phyloP scores from a whole-genome alignment of 2,329 filamentous ascomycete genomes.

The Venturia oleaginea region DNA sequence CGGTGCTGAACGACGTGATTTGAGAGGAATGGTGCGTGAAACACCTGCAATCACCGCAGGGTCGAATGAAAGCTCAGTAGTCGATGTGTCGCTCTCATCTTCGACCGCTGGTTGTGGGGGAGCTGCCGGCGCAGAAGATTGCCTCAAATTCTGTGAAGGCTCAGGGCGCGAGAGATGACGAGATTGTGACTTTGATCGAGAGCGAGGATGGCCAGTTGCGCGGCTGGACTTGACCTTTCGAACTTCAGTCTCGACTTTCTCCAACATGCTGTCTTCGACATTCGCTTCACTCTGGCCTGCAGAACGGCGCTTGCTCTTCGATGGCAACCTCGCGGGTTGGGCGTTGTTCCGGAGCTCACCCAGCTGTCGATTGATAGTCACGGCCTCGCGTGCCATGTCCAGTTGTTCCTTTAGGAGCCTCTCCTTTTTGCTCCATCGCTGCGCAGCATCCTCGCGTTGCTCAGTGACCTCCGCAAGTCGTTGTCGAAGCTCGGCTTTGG shows the following conservation, averaged over 20 bases:
- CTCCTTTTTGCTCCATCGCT: conserved; percentile 13
- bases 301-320: conserved; percentile 1
- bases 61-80: conserved; percentile 31
- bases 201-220: neutral
- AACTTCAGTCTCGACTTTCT: neutral
- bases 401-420: neutral
- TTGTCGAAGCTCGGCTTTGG: conserved; percentile 10
- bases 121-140: conserved; percentile 13
- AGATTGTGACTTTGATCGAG: conserved; percentile 14
- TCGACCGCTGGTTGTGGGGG: conserved; percentile 14
- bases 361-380: conserved; percentile 8
- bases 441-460: conserved; percentile 3
- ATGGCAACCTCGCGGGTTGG: neutral
- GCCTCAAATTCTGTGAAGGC: conserved; percentile 4
- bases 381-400: conserved; percentile 3
- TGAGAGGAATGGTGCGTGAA: conserved; percentile 1
- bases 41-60: conserved; percentile 10
- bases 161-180: neutral
- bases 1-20: neutral
- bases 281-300: conserved; percentile 5
- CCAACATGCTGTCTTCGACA: neutral
- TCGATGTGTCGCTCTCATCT: conserved; percentile 29
- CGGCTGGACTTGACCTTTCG: neutral
- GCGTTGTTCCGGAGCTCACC: neutral
- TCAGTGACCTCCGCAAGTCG: conserved; percentile 10